Evolutionary conservation across 2,329 filamentous ascomycete species (phyloP).

Genomic region (Paraconiothyrium brasiliense): DNA sequence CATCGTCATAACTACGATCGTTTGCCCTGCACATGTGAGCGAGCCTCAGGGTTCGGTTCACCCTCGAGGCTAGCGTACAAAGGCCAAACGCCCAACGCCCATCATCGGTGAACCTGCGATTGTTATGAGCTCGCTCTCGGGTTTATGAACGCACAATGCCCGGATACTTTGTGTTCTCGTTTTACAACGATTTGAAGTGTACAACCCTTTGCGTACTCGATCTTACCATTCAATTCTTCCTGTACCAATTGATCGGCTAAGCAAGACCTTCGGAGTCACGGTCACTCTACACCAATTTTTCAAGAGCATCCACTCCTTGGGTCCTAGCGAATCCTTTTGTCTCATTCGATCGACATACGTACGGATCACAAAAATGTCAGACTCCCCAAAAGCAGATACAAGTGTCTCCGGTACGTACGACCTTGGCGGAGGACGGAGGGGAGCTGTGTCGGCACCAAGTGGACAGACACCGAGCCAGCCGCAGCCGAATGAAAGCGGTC

Average conservation of each 20-base stretch:
- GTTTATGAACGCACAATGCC: not conserved
- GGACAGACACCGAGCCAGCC: not conserved
- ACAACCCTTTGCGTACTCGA: not conserved
- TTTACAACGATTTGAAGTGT: not conserved
- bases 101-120: conserved; percentile 4
- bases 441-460: conserved; percentile 11
- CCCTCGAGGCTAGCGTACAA: not conserved
- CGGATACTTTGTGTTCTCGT: not conserved
- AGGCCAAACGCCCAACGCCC: not conserved
- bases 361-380: not conserved
- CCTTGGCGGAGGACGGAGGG: conserved; percentile 12
- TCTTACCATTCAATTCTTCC: not conserved
- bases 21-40: not conserved
- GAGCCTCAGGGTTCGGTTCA: not conserved
- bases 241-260: not conserved
- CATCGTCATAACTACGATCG: not conserved
- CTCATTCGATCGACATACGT: not conserved
- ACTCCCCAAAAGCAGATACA: not conserved
- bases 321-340: not conserved
- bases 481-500: not conserved
- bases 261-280: not conserved
- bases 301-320: no score
- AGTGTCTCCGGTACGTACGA: conserved; percentile 15
- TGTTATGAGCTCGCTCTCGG: not conserved
- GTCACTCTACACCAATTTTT: not conserved